A percentile compares a stretch with the other conserved stretches of the same genome.
Evolutionary conservation across 2,329 filamentous ascomycete species (phyloP).

Genomic region (Arthrobotrys iridis): DNA sequence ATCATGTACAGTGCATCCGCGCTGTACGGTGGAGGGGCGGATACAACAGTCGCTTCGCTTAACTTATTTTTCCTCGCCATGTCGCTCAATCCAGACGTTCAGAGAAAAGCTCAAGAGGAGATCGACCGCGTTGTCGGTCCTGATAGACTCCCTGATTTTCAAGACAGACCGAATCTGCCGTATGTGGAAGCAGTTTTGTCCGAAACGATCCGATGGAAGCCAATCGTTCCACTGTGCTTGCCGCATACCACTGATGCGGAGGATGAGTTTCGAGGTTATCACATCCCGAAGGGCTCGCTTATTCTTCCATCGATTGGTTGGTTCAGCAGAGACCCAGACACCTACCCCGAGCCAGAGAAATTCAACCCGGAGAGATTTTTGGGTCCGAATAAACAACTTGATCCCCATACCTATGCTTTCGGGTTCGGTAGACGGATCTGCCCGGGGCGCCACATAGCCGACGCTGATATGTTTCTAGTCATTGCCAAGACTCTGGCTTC

Average conservation of each 20-base stretch:
- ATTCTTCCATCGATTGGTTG: constrained; percentile 67
- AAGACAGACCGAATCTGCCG: constrained; percentile 67
- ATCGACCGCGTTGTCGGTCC: constrained; percentile 68
- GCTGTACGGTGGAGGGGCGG: constrained; percentile 63
- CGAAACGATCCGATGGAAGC: constrained; percentile 69
- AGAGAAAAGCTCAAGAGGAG: constrained; percentile 68
- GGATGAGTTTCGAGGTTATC: constrained; percentile 67
- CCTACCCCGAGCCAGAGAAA: constrained; percentile 72
- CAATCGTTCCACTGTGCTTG: constrained; percentile 68
- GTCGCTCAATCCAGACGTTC: constrained; percentile 67
- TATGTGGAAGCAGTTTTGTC: constrained; percentile 68
- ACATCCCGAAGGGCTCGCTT: constrained; percentile 66
- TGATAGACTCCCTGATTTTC: constrained; percentile 66
- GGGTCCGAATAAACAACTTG: constrained; percentile 71
- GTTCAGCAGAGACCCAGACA: constrained; percentile 69
- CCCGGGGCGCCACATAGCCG: constrained; percentile 69
- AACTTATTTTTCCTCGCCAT: constrained; percentile 61
- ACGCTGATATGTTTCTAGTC: constrained; percentile 65
- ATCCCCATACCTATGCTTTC: constrained; percentile 67
- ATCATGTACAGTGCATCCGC: constrained; percentile 63
- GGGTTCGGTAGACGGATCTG: constrained; percentile 70
- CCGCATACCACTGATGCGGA: constrained; percentile 67
- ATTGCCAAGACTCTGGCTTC: constrained; percentile 66
- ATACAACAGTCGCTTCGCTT: constrained; percentile 62
- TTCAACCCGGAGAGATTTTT: constrained; percentile 73